Conservation (phyloP, 345 rosid species). For the Pelargonium nanum region DNA sequence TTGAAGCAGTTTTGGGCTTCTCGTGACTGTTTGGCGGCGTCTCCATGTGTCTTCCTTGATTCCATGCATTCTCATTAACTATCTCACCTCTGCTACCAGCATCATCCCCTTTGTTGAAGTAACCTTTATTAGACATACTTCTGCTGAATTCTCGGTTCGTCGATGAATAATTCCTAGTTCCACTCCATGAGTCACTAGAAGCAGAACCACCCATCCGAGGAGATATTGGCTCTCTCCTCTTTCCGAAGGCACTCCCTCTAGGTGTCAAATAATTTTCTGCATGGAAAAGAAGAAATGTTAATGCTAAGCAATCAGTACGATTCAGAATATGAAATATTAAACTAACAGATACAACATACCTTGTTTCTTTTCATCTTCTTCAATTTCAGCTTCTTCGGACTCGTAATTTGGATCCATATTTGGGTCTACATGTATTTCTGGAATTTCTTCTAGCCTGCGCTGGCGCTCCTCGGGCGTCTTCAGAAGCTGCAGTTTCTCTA, state of each 20-base stretch:
- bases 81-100: conserved; percentile 39
- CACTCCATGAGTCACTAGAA: conserved; percentile 57
- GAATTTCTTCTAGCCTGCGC: conserved; percentile 82
- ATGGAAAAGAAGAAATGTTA: conserved; percentile 19
- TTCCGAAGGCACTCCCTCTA: conserved; percentile 56
- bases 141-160: conserved; percentile 51
- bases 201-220: conserved; percentile 55
- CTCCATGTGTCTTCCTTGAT: conserved; percentile 51
- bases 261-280: conserved; percentile 48
- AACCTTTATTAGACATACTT: conserved; percentile 52
- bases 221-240: conserved; percentile 74
- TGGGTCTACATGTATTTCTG: conserved; percentile 93
- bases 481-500: conserved; percentile 86
- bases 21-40: conserved; percentile 35
- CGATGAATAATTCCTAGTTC: conserved; percentile 47
- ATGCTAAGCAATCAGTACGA: conserved; percentile 8
- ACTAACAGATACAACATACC: conserved; percentile 28
- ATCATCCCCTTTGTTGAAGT: conserved; percentile 46
- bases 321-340: background rate
- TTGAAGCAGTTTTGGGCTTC: conserved; percentile 36
- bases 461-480: conserved; percentile 93
- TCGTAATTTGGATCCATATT: conserved; percentile 96
- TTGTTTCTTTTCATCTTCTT: conserved; percentile 54
- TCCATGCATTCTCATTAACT: conserved; percentile 43
- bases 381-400: conserved; percentile 77